Evolutionary conservation across 495 filamentous ascomycete species (phyloP).

Genomic region (Annulohypoxylon nitens): DNA sequence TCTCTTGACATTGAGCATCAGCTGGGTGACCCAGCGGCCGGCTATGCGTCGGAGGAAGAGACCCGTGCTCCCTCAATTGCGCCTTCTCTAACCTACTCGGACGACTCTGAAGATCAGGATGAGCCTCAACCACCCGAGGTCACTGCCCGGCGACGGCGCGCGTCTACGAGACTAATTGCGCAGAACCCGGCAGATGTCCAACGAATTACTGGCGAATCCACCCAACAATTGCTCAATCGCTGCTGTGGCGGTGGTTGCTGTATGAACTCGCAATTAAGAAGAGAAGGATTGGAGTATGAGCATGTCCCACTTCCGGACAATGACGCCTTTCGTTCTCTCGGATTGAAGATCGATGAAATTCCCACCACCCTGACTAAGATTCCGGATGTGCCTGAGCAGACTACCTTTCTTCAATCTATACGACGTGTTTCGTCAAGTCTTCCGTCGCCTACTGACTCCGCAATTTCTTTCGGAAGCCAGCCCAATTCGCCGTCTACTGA

Average conservation of each 20-base stretch:
- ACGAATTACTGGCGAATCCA: constrained; percentile 73
- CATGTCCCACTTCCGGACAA: constrained; percentile 81
- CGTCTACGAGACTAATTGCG: constrained; percentile 84
- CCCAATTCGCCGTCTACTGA: constrained; percentile 22
- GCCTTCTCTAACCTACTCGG: constrained; percentile 65
- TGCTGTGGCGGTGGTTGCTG: constrained; percentile 98
- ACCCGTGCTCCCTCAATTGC: constrained; percentile 54
- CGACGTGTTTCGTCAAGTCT: constrained; percentile 48
- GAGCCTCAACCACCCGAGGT: constrained; percentile 46
- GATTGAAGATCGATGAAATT: constrained; percentile 80
- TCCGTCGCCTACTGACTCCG: constrained; percentile 53
- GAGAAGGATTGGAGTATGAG: constrained; percentile 66
- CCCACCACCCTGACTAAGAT: constrained; percentile 77
- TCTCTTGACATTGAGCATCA: constrained; percentile 38
- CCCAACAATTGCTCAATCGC: constrained; percentile 71
- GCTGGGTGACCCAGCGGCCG: constrained; percentile 38
- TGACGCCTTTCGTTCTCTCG: constrained; percentile 81
- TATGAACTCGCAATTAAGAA: constrained; percentile 71
- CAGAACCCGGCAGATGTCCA: constrained; percentile 80
- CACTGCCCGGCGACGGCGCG: constrained; percentile 69
- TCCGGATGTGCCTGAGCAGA: constrained; percentile 78
- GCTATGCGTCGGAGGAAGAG: constrained; percentile 57
- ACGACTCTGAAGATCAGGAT: constrained; percentile 61
- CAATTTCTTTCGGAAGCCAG: constrained; percentile 48
- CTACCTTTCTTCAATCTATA: constrained; percentile 71